Base-by-base conservation (phyloP, 257 asterid genomes). In the Fraxinus quadrangulata region DNA sequence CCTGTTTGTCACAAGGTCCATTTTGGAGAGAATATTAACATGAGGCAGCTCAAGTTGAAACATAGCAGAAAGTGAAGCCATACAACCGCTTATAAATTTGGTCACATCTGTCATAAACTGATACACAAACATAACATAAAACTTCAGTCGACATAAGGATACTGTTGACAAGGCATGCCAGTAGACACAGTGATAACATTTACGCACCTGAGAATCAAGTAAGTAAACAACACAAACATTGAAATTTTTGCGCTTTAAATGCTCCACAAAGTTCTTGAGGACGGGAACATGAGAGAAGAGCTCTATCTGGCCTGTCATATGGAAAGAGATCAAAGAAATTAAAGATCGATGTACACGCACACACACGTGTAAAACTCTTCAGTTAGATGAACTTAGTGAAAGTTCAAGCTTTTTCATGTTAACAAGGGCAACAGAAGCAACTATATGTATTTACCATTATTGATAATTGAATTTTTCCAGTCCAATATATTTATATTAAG, bases 11-110 rank as follows among this genome's bases (percentile, higher is more conserved):
- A 95, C 96, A 77, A 93, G 98, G 89, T 95, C 98, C 98, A 95
- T 95, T 84, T 95, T 95, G 86, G 98, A 95, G 76, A 95, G 97
- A 77, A 95, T 85, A 81, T 93, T 95, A 75, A 95, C 91, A 87
- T 93, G 98, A 70, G 99, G 99, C 70, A 95, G 89, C 90, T 95
- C 98, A 85, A 93, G 92, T 82, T 95, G 99, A 82, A 95, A 87
- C 99, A 91, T 95, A 13, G 97, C 97, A 74, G 98, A 95, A 83
- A 95, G 99, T 61, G 99, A 93, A 75, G 98, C 83, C 99, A 95
- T 93, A 78, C 99, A 95, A 33, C 99, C 98, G 79, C 98, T 95
- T 14, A 93, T 90, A 83, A 95, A 95, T 89, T 95, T 95, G 93
- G 99, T 90, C 84, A 93, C 98, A 82, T 95, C 98, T 74, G 99